phyloP scores from a whole-genome alignment of 2,329 filamentous ascomycete genomes.

The Lecanicillium sp. region DNA sequence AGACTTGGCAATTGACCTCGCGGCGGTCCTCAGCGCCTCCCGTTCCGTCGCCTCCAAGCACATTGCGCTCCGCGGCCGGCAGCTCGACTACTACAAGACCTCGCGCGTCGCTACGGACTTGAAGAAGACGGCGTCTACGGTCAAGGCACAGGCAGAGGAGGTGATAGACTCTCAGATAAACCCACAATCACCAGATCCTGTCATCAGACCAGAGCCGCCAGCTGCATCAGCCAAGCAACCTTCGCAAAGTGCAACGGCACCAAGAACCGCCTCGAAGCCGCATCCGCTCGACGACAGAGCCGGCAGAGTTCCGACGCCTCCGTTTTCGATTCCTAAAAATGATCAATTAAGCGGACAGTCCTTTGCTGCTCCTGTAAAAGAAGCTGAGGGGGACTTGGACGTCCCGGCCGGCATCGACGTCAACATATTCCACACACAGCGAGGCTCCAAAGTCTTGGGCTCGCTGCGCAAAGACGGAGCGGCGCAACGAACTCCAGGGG shows the following conservation, averaged over 20 bases:
- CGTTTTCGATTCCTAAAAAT: background rate
- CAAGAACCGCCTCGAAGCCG: background rate
- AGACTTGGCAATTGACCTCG: slow-evolving; percentile 61
- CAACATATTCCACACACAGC: slow-evolving; percentile 40
- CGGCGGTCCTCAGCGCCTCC: slow-evolving; percentile 62
- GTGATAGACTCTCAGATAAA: slow-evolving; percentile 3
- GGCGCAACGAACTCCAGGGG: slow-evolving; percentile 7
- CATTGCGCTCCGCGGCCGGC: slow-evolving; percentile 46
- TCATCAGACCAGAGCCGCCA: no score
- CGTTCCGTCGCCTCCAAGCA: slow-evolving; percentile 59
- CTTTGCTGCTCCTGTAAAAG: no score
- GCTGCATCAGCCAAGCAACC: no score
- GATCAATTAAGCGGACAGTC: no score
- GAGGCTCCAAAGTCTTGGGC: slow-evolving; percentile 36
- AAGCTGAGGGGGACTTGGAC: slow-evolving; percentile 19
- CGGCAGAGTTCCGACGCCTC: background rate
- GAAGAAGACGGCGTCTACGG: slow-evolving; percentile 16
- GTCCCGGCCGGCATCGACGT: slow-evolving; percentile 34
- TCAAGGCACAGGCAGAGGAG: background rate
- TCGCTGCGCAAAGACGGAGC: slow-evolving; percentile 23
- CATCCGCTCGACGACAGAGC: no score
- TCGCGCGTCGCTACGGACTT: slow-evolving; percentile 34
- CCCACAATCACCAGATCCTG: background rate
- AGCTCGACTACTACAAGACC: slow-evolving; percentile 43
- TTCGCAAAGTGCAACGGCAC: no score